These are phyloP conservation scores for Beauveria pseudobassiana DNA, from an alignment of 2,329 filamentous ascomycete species.

Conservation along the genomic window DNA sequence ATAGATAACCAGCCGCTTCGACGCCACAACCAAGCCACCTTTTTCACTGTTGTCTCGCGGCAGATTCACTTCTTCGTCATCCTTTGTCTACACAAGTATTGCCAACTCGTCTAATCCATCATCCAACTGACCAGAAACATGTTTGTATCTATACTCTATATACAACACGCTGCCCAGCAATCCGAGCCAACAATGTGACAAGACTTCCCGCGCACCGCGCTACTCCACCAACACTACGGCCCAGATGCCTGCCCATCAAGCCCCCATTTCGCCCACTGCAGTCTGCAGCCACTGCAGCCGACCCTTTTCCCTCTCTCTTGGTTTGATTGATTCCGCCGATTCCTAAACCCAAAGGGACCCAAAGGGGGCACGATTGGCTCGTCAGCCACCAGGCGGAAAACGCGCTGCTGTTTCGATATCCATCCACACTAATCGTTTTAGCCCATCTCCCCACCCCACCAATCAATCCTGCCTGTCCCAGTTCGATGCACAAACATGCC, in stretches of 20 bases:
- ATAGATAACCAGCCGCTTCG: too few species aligned
- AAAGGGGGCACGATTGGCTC: neutral
- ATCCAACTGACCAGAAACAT: too few species aligned
- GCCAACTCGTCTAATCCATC: too few species aligned
- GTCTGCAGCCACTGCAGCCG: neutral
- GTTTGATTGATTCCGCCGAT: neutral
- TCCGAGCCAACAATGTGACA: neutral
- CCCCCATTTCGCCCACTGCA: too few species aligned
- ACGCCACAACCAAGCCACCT: too few species aligned
- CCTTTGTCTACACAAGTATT: too few species aligned
- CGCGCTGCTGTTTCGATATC: neutral
- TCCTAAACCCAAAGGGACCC: neutral
- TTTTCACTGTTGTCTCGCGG: too few species aligned
- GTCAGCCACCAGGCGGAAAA: neutral
- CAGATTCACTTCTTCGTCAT: too few species aligned
- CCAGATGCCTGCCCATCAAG: neutral
- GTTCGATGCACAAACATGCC: too few species aligned
- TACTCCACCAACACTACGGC: neutral
- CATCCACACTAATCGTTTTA: neutral
- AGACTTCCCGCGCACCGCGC: neutral
- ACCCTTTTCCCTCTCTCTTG: neutral
- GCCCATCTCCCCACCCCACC: neutral
- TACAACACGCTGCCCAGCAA: too few species aligned
- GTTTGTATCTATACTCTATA: too few species aligned
- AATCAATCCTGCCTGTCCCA: too few species aligned